Conservation (phyloP, 108 stramenopile species). For the Thalassiosira profunda region DNA sequence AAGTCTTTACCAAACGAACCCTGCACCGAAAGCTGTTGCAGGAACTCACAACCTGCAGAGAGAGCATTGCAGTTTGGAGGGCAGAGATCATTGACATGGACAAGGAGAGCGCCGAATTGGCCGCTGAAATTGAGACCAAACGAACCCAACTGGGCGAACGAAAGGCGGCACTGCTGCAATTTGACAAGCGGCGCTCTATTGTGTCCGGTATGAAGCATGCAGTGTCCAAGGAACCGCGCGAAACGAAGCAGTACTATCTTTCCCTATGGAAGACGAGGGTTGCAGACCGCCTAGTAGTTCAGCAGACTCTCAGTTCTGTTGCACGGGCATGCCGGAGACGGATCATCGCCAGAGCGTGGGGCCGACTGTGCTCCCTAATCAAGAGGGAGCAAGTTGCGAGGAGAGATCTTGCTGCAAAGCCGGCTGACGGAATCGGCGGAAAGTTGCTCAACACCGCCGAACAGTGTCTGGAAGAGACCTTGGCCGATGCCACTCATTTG, state of each 20-base stretch:
- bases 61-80: constrained; percentile 16
- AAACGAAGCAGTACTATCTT: constrained; percentile 11
- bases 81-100: constrained; percentile 26
- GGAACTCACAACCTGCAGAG: constrained; percentile 15
- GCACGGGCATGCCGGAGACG: background rate
- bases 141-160: constrained; percentile 17
- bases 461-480: background rate
- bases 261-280: background rate
- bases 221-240: constrained; percentile 16
- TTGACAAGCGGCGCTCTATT: constrained; percentile 23
- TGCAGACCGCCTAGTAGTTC: background rate
- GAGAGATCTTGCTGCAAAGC: background rate
- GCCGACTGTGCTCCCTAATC: background rate
- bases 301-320: background rate
- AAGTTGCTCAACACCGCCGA: constrained; percentile 5
- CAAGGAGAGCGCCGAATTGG: background rate
- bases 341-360: background rate
- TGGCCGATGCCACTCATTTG: background rate
- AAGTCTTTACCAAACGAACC: constrained; percentile 38
- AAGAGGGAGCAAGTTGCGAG: too few species aligned
- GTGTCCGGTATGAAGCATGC: constrained; percentile 24
- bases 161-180: constrained; percentile 16
- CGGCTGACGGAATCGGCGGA: constrained; percentile 6
- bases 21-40: constrained; percentile 23
- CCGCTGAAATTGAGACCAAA: constrained; percentile 8